Evolutionary conservation across 352 stramenopile species (phyloP).

Genomic region (Peronosclerospora sorghi): DNA sequence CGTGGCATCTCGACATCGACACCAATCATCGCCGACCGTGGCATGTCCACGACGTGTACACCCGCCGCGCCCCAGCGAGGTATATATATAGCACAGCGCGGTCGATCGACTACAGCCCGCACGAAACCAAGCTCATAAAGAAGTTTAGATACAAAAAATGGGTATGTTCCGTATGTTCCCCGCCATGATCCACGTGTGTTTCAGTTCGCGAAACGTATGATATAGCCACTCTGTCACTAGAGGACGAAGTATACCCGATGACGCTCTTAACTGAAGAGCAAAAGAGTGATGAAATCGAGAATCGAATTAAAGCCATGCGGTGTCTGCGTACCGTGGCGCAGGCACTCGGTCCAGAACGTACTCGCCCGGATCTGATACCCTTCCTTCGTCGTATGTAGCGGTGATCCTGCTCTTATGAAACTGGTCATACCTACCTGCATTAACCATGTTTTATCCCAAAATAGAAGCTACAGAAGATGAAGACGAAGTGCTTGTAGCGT

Average conservation of each 20-base stretch:
- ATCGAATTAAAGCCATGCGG: conserved; percentile 90
- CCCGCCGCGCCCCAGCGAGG: conserved; percentile 5
- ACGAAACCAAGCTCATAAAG: too few relatives aligned
- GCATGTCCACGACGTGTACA: too few relatives aligned
- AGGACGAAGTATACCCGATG: conserved; percentile 81
- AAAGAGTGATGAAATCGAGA: conserved; percentile 86
- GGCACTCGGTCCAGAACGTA: conserved; percentile 80
- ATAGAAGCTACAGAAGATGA: conserved; percentile 85
- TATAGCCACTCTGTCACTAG: conserved; percentile 18
- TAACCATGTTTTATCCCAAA: too few relatives aligned
- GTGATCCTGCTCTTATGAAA: too few relatives aligned
- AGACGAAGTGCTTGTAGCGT: conserved; percentile 88
- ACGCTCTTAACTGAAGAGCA: conserved; percentile 89
- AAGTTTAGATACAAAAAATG: conserved; percentile 16
- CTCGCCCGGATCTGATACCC: conserved; percentile 73
- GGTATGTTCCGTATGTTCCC: conserved; percentile 2
- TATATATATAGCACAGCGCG: conserved; percentile 1
- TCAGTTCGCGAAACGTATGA: too few relatives aligned
- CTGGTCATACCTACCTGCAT: too few relatives aligned
- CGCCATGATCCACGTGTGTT: too few relatives aligned
- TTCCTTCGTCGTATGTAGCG: conserved; percentile 79
- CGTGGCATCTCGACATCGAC: too few relatives aligned
- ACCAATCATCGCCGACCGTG: too few relatives aligned
- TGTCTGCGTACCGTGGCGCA: conserved; percentile 86
- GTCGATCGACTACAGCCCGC: not conserved